A percentile compares a stretch with the other conserved stretches of the same genome.
Conservation (phyloP, 345 rosid genomes). For the Mallotus nudiflorus region DNA sequence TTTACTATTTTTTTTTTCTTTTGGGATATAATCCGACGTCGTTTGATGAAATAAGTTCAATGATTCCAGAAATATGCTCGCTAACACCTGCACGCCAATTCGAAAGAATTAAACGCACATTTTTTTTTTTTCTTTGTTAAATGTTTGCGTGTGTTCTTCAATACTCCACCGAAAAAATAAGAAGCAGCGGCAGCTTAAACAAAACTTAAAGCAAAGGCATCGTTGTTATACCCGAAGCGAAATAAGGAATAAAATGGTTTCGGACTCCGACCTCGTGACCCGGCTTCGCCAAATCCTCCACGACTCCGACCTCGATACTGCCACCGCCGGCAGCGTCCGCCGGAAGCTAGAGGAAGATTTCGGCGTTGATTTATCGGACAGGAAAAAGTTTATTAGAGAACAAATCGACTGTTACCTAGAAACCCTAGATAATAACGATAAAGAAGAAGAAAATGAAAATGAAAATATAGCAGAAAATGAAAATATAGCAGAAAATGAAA, state of each 20-base stretch:
- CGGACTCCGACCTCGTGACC: slow-evolving; percentile 65
- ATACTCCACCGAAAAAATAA: background rate
- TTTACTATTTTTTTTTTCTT: no score
- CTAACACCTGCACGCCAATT: background rate
- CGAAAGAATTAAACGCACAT: background rate
- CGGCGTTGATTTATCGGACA: slow-evolving; percentile 59
- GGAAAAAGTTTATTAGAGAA: slow-evolving; percentile 57
- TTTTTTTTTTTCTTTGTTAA: no score
- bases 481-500: slow-evolving; percentile 21
- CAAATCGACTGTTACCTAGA: slow-evolving; percentile 70
- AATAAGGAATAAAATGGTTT: slow-evolving; percentile 41
- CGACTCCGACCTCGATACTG: slow-evolving; percentile 68
- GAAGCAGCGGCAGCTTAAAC: no score
- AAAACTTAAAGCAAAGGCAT: no score
- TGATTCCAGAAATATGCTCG: background rate
- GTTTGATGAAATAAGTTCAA: no score
- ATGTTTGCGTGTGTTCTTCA: no score
- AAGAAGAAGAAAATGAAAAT: slow-evolving; percentile 21
- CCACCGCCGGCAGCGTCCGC: slow-evolving; percentile 73
- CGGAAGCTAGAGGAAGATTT: slow-evolving; percentile 67
- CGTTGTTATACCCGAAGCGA: no score
- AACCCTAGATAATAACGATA: slow-evolving; percentile 31
- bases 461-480: slow-evolving; percentile 25
- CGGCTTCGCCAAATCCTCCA: slow-evolving; percentile 73
- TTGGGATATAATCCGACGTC: no score